Evolutionary conservation across 371 early-diverging fungal genomes (phyloP).

Genomic region (Ordospora colligata): DNA sequence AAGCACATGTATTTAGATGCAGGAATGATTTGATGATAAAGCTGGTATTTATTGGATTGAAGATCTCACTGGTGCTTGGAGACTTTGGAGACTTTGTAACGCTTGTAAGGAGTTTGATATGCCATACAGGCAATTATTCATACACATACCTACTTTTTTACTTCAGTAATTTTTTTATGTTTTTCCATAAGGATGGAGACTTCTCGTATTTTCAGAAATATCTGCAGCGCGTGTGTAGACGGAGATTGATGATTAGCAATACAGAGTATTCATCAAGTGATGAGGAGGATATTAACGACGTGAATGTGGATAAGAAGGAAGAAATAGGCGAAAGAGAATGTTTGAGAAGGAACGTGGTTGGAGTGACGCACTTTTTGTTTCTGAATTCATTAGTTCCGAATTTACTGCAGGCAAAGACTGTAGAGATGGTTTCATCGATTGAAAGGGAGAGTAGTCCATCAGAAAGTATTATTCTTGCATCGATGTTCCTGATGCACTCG

Average conservation of each 20-base stretch:
- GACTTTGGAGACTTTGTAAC: conserved; percentile 33
- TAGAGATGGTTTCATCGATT: not conserved
- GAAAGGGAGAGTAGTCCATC: not conserved
- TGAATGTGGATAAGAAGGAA: not conserved
- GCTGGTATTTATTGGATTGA: conserved; percentile 44
- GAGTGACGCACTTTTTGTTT: not conserved
- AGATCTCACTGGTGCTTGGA: conserved; percentile 21
- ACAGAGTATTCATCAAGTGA: not conserved
- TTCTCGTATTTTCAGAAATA: conserved; percentile 49
- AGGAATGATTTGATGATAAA: conserved; percentile 10
- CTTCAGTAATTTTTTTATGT: conserved; percentile 37
- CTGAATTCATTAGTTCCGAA: conserved; percentile 13
- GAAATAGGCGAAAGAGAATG: not conserved
- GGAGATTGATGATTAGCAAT: conserved; percentile 6
- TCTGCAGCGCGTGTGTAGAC: conserved; percentile 30
- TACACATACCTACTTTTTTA: conserved; percentile 51
- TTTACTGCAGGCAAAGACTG: not conserved
- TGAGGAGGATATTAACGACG: not conserved
- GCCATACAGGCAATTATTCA: conserved; percentile 1
- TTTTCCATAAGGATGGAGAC: conserved; percentile 25
- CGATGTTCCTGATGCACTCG: conserved; percentile 51
- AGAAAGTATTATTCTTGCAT: not conserved
- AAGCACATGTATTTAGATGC: conserved; percentile 40
- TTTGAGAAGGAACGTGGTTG: not conserved
- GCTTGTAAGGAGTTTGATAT: conserved; percentile 24